phyloP scores from a whole-genome alignment of 164 flowering plant genomes.

The Tetracentron sinense region DNA sequence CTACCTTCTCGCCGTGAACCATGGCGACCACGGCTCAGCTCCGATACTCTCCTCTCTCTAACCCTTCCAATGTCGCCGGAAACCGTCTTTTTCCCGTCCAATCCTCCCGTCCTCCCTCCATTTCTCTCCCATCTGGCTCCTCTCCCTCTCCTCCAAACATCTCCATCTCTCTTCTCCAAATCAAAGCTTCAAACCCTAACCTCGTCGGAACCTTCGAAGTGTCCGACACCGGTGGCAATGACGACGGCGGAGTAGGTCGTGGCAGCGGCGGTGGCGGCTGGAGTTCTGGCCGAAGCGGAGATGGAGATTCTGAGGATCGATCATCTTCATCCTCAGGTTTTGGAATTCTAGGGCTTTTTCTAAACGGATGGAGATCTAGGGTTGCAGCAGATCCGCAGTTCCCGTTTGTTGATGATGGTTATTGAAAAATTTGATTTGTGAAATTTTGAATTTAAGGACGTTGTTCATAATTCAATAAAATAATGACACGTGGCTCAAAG shows the following conservation, averaged over 20 bases:
- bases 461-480: too few species aligned
- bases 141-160: conserved; percentile 10
- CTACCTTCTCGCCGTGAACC: conserved; percentile 5
- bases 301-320: conserved; percentile 20
- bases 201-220: conserved; percentile 14
- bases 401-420: too few species aligned
- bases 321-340: conserved; percentile 16
- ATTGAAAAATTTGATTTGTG: too few species aligned
- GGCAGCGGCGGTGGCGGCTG: conserved; percentile 16
- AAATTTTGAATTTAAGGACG: too few species aligned
- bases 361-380: conserved; percentile 82
- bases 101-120: background rate
- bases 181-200: conserved; percentile 6
- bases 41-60: conserved; percentile 26
- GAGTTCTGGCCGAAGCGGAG: conserved; percentile 10
- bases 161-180: conserved; percentile 9
- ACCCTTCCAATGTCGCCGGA: background rate
- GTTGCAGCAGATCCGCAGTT: conserved; percentile 92
- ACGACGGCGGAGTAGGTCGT: conserved; percentile 4
- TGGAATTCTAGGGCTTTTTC: conserved; percentile 55
- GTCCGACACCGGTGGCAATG: conserved; percentile 12
- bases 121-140: conserved; percentile 1
- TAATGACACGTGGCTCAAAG: too few species aligned
- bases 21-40: conserved; percentile 38
- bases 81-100: conserved; percentile 1